Base-by-base conservation (phyloP, 768 basidiomycete species). In the Podaxis sp. region DNA sequence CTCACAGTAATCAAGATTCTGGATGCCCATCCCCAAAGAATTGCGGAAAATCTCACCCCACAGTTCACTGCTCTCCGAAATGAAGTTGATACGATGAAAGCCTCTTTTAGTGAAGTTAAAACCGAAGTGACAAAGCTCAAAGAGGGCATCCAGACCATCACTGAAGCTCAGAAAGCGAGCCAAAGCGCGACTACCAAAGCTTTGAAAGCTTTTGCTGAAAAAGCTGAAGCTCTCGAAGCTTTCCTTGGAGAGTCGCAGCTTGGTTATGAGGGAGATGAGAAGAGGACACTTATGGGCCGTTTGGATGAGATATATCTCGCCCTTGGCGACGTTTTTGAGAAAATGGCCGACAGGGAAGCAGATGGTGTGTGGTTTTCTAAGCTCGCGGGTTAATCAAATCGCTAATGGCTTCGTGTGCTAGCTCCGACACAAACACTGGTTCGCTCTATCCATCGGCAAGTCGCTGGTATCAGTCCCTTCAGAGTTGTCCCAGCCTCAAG, bases 301-400 rank as follows among this genome's bases (percentile, higher is more conserved):
- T 50, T 58, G 57, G 47, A 58, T 23, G 57, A 58, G 36, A 48
- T 58, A 2, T 38, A n/a, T 27, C 32, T 50, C 9, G 35, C 48
- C 1, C n/a, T 58, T 23, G 57, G 48, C 6, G 47, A 50, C 0
- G 18, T 58, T 28, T 10, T 38, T 13, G 57, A 58, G 35, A 58
- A 38, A 50, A 21, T 50, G 35, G 23, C 46, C 2, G 57, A 58
- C 25, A 32, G 5, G 16, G 57, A 37, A 25, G 48, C 47, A 0
- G 47, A 50, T 25, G 48, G 57, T 50, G 9, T 35, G 57, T 58
- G n/a, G 4, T 57, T n/a, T 58, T 4, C 5, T 25, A 13, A 16
- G 3, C 13, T 40, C 51, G 10, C 21, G 7, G 5, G 47, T 23
- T 23, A 5, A 23, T 48, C 14, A 6, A 14, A 6, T 11, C 5